Evolutionary conservation across 768 basidiomycete species (phyloP), one percentile per base, ranked within the genome.

Genomic region (Mycena kentingensis): DNA sequence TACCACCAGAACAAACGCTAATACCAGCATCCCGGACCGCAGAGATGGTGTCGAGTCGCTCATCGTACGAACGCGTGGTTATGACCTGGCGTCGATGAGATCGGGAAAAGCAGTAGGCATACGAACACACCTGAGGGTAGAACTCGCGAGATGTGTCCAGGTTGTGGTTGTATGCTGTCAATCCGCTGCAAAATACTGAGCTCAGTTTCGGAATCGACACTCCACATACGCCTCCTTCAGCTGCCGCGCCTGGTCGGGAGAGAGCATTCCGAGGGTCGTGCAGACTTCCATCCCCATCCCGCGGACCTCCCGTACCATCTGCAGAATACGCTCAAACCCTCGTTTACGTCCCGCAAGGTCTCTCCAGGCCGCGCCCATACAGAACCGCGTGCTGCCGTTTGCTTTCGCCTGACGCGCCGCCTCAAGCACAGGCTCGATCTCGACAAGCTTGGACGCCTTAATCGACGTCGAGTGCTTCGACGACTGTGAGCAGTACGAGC

Each of bases 281-380:
- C 96, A 99, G 22, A 99, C 96, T 73, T 99, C 96, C 96, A 99
- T 97, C 34, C 88, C 95, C 91, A 98, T 94, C 18, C 82, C 90
- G 58, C 95, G 85, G 68, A 93, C 85, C 69, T 91, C 82, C 29
- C 79, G 77, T 51, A 98, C 95, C 94, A 98, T 98, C 57, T 84
- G 76, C 57, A 98, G 73, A 63, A 98, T 98, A 62, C 83, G 82
- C 67, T 97, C 91, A 59, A 98, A 98, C 0, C 95, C 94, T 36
- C 90, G 80, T 70, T 96, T 97, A 57, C 92, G 82, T 2, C 96
- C 93, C 10, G 89, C 84, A 50, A 98, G 81, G 67, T 97, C 96
- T 58, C 96, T 78, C 96, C 96, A 99, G 5, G 96, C 96, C 4
- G 96, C 95, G 52, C 96, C 96, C 96, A 98, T 98, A 70, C 96